phyloP scores from a whole-genome alignment of 768 basidiomycete species.

The Candolleomyces eurysporus region DNA sequence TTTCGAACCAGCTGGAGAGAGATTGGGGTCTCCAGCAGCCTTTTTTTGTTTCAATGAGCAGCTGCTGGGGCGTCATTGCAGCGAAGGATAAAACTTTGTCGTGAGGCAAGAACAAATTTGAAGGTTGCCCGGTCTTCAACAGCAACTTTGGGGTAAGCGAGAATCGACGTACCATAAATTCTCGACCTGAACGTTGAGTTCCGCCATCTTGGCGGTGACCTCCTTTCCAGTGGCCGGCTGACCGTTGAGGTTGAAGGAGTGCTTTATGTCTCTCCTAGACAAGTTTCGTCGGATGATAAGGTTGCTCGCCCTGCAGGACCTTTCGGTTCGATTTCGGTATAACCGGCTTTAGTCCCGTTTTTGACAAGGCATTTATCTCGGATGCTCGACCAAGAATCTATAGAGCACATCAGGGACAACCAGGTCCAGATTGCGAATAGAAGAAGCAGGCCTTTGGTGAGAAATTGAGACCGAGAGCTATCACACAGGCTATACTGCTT shows the following conservation, averaged over 20 bases:
- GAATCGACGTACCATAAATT: slow-evolving; percentile 76
- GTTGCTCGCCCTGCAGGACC: slow-evolving; percentile 65
- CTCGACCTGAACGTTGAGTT: slow-evolving; percentile 87
- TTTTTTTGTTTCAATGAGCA: slow-evolving; percentile 87
- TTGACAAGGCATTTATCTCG: slow-evolving; percentile 81
- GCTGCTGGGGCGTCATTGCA: slow-evolving; percentile 77
- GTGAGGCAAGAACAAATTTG: slow-evolving; percentile 90
- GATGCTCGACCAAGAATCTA: slow-evolving; percentile 84
- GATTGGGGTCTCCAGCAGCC: slow-evolving; percentile 79
- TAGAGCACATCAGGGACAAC: neutral
- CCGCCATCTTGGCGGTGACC: slow-evolving; percentile 56
- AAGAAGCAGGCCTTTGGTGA: slow-evolving; percentile 32
- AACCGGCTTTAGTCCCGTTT: slow-evolving; percentile 64
- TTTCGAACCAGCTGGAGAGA: slow-evolving; percentile 83
- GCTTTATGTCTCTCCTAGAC: slow-evolving; percentile 52
- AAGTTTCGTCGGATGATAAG: slow-evolving; percentile 76
- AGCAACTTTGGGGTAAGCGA: slow-evolving; percentile 1
- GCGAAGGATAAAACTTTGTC: slow-evolving; percentile 95
- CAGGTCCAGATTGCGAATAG: neutral
- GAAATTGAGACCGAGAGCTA: slow-evolving; percentile 72
- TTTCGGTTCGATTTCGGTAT: slow-evolving; percentile 92
- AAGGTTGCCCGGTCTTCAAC: neutral
- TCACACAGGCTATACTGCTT: slow-evolving; percentile 90
- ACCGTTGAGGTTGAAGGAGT: slow-evolving; percentile 74
- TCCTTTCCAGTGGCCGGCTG: slow-evolving; percentile 57